Base-by-base conservation (phyloP, 768 basidiomycete species). In the Auriscalpium microsporum region DNA sequence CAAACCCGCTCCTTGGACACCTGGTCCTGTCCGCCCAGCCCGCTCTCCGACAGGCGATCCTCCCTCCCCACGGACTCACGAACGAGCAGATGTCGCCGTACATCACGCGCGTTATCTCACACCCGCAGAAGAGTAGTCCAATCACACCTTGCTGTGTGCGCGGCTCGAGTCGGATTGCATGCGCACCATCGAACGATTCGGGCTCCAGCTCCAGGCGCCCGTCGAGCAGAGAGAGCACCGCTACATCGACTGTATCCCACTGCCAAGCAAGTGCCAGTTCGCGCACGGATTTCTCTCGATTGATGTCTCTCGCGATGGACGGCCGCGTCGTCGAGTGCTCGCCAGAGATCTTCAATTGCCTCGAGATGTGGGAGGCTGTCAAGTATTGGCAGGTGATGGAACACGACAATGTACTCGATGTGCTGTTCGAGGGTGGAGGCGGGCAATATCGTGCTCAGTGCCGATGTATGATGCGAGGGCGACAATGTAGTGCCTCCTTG, bases 351-450 rank as follows among this genome's bases (percentile, higher is more conserved):
- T 98, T 93, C 65, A 87, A 92, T 70, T 79, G 90, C 37, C 75
- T 97, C 58, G 94, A 98, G 72, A 94, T 97, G 93, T 99, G 94
- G 94, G 96, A 96, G 71, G 90, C 90, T 8, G 92, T 93, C 45
- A 77, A 79, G 58, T n/a, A n/a, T n/a, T n/a, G 87, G 76, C 83
- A 85, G 57, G 74, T 83, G 16, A 78, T 94, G 72, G 94, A 94
- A 60, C 74, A 80, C 21, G 21, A 21, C 21, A 3, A 21, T 1
- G 21, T 1, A 3, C 21, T 21, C 21, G 21, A 1, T 3, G 3
- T 21, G 21, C 21, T 21, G 21, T 3, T 21, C 21, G 21, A 21
- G 21, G 21, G 21, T n/a, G n/a, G n/a, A n/a, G n/a, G n/a, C n/a
- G n/a, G n/a, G n/a, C n/a, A n/a, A n/a, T n/a, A n/a, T n/a, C n/a